Evolutionary conservation across 2,329 filamentous ascomycete species (phyloP).

Genomic region (Aspergillus alliaceus): DNA sequence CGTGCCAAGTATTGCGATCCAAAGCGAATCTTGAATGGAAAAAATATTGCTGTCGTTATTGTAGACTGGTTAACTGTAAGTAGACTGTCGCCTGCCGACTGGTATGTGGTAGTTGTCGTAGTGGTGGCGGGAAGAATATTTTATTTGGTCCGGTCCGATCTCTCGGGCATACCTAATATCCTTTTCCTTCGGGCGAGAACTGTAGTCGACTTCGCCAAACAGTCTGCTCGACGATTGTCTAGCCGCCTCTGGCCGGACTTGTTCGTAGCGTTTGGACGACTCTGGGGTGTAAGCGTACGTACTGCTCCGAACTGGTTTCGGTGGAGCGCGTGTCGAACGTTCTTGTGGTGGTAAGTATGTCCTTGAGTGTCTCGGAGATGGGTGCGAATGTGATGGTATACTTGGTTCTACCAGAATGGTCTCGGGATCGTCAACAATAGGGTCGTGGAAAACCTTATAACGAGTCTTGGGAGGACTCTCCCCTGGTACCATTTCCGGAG

Average conservation of each 20-base stretch:
- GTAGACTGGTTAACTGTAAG: constrained; percentile 21
- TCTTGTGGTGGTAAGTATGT: constrained; percentile 29
- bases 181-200: constrained; percentile 20
- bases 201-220: constrained; percentile 26
- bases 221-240: constrained; percentile 10
- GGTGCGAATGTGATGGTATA: constrained; percentile 16
- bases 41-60: constrained; percentile 23
- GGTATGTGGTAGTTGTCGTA: constrained; percentile 21
- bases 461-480: constrained; percentile 35
- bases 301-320: constrained; percentile 28
- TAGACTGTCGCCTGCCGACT: constrained; percentile 27
- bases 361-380: constrained; percentile 26
- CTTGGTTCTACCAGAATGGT: constrained; percentile 28
- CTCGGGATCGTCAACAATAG: constrained; percentile 27
- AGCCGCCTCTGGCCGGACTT: constrained; percentile 19
- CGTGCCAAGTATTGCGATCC: constrained; percentile 2
- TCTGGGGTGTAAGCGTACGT: constrained; percentile 29
- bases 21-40: neutral
- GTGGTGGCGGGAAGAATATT: constrained; percentile 16
- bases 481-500: constrained; percentile 39
- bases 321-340: constrained; percentile 22
- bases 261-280: constrained; percentile 22
- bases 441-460: constrained; percentile 32
- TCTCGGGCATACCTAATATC: constrained; percentile 32
- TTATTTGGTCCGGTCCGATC: constrained; percentile 25